A percentile compares a stretch with the other conserved stretches of the same genome.
Conservation (phyloP, 169 alveolate species). For the Eimeria maxima region DNA sequence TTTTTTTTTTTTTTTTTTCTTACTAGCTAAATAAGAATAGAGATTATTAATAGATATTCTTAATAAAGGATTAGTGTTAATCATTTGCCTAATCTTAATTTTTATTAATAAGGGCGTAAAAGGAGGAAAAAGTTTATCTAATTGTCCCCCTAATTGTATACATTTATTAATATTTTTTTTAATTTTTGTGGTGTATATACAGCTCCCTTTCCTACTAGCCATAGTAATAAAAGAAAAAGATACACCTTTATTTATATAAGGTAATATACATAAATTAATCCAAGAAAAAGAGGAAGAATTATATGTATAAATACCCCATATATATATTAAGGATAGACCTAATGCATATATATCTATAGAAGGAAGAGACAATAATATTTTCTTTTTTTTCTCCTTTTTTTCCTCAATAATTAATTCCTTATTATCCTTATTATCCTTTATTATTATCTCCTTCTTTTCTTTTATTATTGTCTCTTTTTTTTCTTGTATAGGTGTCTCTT, state of each 20-base stretch:
- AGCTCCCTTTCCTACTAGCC: background rate
- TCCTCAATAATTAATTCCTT: too few relatives aligned
- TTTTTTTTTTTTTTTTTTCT: too few relatives aligned
- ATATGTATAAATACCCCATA: background rate
- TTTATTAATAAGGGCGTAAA: background rate
- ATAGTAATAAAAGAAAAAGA: background rate
- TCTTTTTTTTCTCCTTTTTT: too few relatives aligned
- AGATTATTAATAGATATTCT: conserved; percentile 36
- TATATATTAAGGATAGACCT: conserved; percentile 35
- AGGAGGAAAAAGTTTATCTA: conserved; percentile 30
- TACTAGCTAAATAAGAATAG: background rate
- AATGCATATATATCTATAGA: conserved; percentile 56
- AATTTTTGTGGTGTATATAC: background rate
- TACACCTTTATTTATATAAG: background rate
- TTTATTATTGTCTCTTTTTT: too few relatives aligned
- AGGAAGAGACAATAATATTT: too few relatives aligned
- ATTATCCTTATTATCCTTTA: too few relatives aligned
- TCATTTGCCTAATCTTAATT: conserved; percentile 13
- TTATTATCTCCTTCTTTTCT: too few relatives aligned
- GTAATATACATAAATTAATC: conserved; percentile 47
- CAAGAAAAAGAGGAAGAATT: background rate
- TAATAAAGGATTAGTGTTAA: background rate
- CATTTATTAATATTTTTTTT: background rate
- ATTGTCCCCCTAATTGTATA: conserved; percentile 37
- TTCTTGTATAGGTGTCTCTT: too few relatives aligned